Evolutionary conservation across 805 yeast genomes (phyloP).

Genomic region (Lachancea mirantina): DNA sequence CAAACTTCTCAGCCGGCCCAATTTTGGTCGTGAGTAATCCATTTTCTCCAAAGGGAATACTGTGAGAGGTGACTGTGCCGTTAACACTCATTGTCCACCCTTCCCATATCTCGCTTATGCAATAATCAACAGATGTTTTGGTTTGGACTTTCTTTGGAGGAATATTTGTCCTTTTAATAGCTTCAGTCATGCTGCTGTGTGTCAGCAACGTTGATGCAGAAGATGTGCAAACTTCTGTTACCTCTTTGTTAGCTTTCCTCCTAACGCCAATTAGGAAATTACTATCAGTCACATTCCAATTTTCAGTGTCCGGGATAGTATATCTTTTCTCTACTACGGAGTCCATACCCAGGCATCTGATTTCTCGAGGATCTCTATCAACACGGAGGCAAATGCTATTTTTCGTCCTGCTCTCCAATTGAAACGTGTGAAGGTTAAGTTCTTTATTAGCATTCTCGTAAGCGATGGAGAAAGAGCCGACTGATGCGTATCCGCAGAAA

Average conservation of each 20-base stretch:
- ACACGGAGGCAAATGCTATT: constrained; percentile 78
- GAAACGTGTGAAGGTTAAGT: constrained; percentile 63
- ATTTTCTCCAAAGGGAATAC: constrained; percentile 44
- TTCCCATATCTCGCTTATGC: constrained; percentile 54
- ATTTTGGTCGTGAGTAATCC: constrained; percentile 48
- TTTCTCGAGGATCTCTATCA: constrained; percentile 88
- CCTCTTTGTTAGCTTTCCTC: constrained; percentile 31
- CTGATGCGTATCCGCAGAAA: constrained; percentile 85
- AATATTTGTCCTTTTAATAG: too few species aligned
- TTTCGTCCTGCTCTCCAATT: constrained; percentile 66
- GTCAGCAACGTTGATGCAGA: too few species aligned
- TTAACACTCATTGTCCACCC: constrained; percentile 72
- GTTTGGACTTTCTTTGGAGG: too few species aligned
- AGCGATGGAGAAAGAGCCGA: constrained; percentile 62
- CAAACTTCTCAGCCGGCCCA: constrained; percentile 61
- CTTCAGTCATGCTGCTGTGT: too few species aligned
- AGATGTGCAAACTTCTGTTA: too few species aligned
- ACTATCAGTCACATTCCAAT: constrained; percentile 74
- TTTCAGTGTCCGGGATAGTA: constrained; percentile 59
- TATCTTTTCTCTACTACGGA: constrained; percentile 63
- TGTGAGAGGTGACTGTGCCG: constrained; percentile 55
- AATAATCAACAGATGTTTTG: constrained; percentile 22
- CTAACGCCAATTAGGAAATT: constrained; percentile 68
- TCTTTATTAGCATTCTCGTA: constrained; percentile 32
- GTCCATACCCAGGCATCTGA: constrained; percentile 80